These are phyloP conservation scores for Paspalum vaginatum DNA, from an alignment of 176 grass and related monocot genomes.

Conservation along the genomic window DNA sequence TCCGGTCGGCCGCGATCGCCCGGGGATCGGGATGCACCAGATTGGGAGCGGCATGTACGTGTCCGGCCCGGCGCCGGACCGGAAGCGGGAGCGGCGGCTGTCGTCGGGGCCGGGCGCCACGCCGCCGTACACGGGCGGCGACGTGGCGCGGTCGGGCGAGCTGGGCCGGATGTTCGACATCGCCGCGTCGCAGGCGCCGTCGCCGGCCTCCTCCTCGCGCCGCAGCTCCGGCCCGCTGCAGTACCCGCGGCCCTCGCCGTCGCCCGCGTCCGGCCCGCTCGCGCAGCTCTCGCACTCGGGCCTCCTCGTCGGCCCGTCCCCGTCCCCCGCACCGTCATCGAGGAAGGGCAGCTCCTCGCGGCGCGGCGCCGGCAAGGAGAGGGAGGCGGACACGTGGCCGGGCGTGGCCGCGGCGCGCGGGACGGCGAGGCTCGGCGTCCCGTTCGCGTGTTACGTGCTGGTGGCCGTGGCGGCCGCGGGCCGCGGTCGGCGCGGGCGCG, in stretches of 20 bases:
- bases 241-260: conserved; percentile 36
- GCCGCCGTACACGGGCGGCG: conserved; percentile 86
- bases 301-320: conserved; percentile 71
- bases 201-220: conserved; percentile 51
- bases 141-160: conserved; percentile 70
- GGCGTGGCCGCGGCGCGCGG: conserved; percentile 34
- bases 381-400: not conserved
- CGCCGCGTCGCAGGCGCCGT: not conserved
- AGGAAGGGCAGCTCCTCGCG: conserved; percentile 28
- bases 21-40: conserved; percentile 69
- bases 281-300: conserved; percentile 68
- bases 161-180: conserved; percentile 94
- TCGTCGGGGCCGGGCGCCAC: conserved; percentile 58
- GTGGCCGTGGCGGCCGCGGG: conserved; percentile 48
- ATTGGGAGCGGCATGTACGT: conserved; percentile 80
- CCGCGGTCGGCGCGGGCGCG: conserved; percentile 57
- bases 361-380: conserved; percentile 4
- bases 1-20: not conserved
- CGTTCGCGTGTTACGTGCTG: conserved; percentile 66
- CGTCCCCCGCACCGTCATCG: conserved; percentile 36
- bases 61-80: conserved; percentile 80
- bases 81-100: conserved; percentile 53
- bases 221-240: conserved; percentile 57
- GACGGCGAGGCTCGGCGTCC: conserved; percentile 46
- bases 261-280: conserved; percentile 69